Evolutionary conservation across 495 filamentous ascomycete genomes (phyloP).

Genomic region (Aspergillus kassunensis): DNA sequence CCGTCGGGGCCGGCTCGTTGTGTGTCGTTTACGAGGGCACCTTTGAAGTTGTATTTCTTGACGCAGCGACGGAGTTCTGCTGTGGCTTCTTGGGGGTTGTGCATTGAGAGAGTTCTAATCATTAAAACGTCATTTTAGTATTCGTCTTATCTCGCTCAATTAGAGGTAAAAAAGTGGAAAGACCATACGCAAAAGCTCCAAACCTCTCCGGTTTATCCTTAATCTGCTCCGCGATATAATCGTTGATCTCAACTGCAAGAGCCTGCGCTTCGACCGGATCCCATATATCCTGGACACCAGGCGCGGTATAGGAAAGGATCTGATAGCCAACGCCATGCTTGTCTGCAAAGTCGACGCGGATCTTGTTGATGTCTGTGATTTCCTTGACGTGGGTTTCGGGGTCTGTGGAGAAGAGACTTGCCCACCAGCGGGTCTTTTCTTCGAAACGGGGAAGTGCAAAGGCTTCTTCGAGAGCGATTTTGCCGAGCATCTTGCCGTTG

Average conservation of each 20-base stretch:
- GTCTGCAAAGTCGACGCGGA: conserved; percentile 51
- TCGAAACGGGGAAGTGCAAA: conserved; percentile 46
- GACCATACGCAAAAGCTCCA: conserved; percentile 49
- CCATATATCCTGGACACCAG: conserved; percentile 56
- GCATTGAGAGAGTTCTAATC: conserved; percentile 49
- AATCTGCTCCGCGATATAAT: conserved; percentile 53
- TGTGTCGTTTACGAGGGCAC: conserved; percentile 58
- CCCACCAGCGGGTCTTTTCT: conserved; percentile 48
- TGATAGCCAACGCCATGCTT: conserved; percentile 58
- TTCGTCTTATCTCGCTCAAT: background rate
- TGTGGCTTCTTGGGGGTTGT: conserved; percentile 51
- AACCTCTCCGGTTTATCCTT: conserved; percentile 49
- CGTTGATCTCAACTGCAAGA: conserved; percentile 50
- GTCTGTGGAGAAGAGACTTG: conserved; percentile 41
- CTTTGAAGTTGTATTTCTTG: conserved; percentile 53
- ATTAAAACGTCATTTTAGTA: background rate
- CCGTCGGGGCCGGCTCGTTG: conserved; percentile 45
- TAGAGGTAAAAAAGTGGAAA: background rate
- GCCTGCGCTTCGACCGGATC: conserved; percentile 42
- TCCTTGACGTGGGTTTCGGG: conserved; percentile 37
- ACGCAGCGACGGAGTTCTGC: conserved; percentile 53
- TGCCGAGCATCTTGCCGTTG: conserved; percentile 42
- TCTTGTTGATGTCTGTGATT: conserved; percentile 47
- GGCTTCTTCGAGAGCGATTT: conserved; percentile 51
- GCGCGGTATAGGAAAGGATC: conserved; percentile 53